Percentiles rank a stretch among this genome's conserved stretches.
Evolutionary conservation across 768 basidiomycete genomes (phyloP).

Genomic region (Collybiopsis luxurians): DNA sequence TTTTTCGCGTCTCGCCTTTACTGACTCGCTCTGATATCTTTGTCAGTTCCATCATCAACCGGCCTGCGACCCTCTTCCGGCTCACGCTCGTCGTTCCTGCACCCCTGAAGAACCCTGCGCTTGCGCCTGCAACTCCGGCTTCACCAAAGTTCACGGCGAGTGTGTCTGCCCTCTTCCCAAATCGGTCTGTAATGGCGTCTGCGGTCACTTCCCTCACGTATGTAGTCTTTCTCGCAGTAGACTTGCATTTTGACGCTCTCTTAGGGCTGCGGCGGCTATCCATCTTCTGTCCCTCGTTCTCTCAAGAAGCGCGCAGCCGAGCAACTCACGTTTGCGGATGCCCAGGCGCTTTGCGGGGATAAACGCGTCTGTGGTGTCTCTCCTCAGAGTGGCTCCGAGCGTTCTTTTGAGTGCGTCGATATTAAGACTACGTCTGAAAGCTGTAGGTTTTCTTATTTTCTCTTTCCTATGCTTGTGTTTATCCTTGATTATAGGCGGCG

Average conservation of each 20-base stretch:
- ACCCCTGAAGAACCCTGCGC: not conserved
- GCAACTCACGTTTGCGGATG: slow-evolving; percentile 1
- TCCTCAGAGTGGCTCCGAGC: not conserved
- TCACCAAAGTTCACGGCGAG: not conserved
- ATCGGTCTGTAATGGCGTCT: not conserved
- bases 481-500: slow-evolving; percentile 3
- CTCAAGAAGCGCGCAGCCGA: not conserved
- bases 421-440: not conserved
- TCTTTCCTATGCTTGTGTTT: not conserved
- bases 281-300: not conserved
- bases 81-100: not conserved
- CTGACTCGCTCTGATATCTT: not conserved
- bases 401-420: slow-evolving; percentile 1
- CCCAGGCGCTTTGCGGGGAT: slow-evolving; percentile 3
- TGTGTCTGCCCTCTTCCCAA: slow-evolving; percentile 3
- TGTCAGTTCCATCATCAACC: not conserved
- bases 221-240: not conserved
- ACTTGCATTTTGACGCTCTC: not conserved
- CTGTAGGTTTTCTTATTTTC: not conserved
- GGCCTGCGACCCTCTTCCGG: not conserved
- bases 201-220: not conserved
- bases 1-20: not conserved
- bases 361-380: slow-evolving; percentile 3
- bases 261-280: not conserved
- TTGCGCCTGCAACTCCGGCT: not conserved